These are phyloP conservation scores for Chaetomiaceae sp. DNA, from an alignment of 2,329 filamentous ascomycete species.

Conservation along the genomic window DNA sequence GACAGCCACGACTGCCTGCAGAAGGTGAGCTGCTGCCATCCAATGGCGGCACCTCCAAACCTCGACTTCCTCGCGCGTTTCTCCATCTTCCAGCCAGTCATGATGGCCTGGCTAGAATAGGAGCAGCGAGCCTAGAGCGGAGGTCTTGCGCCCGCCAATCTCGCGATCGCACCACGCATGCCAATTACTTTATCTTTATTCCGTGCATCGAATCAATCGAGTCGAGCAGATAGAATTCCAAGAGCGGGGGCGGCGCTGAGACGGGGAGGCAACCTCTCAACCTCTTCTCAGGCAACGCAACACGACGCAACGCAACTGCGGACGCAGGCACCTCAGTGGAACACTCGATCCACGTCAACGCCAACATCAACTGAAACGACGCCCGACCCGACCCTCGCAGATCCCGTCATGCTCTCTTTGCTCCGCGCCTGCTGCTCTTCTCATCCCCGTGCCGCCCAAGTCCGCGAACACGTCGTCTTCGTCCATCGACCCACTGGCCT, in stretches of 20 bases:
- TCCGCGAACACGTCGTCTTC: slow-evolving; percentile 12
- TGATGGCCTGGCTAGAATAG: slow-evolving; percentile 4
- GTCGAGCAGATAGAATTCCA: background rate
- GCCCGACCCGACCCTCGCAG: slow-evolving; percentile 8
- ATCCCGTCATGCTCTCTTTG: slow-evolving; percentile 14
- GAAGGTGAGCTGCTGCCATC: slow-evolving; percentile 28
- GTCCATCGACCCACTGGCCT: slow-evolving; percentile 9
- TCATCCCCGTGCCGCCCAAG: slow-evolving; percentile 18
- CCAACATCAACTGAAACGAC: slow-evolving; percentile 11
- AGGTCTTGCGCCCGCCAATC: slow-evolving; percentile 23
- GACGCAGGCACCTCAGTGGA: slow-evolving; percentile 1
- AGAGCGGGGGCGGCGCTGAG: background rate
- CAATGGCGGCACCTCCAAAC: slow-evolving; percentile 21
- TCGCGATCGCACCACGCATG: slow-evolving; percentile 15
- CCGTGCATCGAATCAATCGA: slow-evolving; percentile 2
- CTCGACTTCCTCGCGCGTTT: background rate
- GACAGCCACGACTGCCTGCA: slow-evolving; percentile 48
- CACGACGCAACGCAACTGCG: slow-evolving; percentile 1
- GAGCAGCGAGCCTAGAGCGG: slow-evolving; percentile 13
- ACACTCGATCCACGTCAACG: slow-evolving; percentile 10
- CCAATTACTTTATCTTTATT: slow-evolving; percentile 5
- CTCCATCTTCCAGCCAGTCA: slow-evolving; percentile 13
- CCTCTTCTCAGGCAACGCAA: too few species aligned
- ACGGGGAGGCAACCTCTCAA: background rate
- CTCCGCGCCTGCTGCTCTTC: slow-evolving; percentile 3